Evolutionary conservation across 2,329 filamentous ascomycete genomes (phyloP), one percentile per base, ranked within the genome.

Genomic region (Tolypocladium ophioglossoides): DNA sequence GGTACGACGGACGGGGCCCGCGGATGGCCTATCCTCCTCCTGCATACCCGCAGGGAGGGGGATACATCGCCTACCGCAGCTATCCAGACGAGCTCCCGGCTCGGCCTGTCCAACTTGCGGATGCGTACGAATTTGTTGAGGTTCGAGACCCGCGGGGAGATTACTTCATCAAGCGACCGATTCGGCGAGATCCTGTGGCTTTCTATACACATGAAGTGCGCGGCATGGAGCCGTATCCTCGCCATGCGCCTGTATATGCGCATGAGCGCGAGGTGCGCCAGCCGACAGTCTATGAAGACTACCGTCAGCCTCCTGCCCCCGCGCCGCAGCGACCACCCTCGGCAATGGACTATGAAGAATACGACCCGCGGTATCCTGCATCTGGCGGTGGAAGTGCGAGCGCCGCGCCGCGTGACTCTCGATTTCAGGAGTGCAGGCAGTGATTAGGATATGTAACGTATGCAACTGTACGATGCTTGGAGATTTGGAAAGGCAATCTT

Each of bases 61-160:
- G 55, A 53, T 58, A 58, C 30, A 52, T 57, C 34, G 47, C 18
- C 18, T 55, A 60, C 38, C 37, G 27, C 32, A 27, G 30, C 8
- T 59, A 60, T 38, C 56, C 52, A 30, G 54, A 60, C 4, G 41
- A 51, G 18, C 30, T 24, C 2, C 32, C 51, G 16, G 32, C 22
- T 14, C 49, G 48, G 16, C 46, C 51, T 37, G 20, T 52, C 10
- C 57, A 51, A 30, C 51, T 56, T 16, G 54, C 61, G 7, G 70
- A 72, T 49, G 58, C 69, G 5, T 74, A 73, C 55, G 77, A 80
- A 59, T 65, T 77, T 12, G 68, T 80, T 37, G 70, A 74, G 40
- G 71, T 76, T 9, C 67, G 69, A 14, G 73, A 75, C 59, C 66
- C 71, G 2, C 64, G 71, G 22, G 75, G 76, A 12, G 69, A 75